Evolutionary conservation across 768 basidiomycete genomes (phyloP).

Genomic region (Leucocoprinus leucothites): DNA sequence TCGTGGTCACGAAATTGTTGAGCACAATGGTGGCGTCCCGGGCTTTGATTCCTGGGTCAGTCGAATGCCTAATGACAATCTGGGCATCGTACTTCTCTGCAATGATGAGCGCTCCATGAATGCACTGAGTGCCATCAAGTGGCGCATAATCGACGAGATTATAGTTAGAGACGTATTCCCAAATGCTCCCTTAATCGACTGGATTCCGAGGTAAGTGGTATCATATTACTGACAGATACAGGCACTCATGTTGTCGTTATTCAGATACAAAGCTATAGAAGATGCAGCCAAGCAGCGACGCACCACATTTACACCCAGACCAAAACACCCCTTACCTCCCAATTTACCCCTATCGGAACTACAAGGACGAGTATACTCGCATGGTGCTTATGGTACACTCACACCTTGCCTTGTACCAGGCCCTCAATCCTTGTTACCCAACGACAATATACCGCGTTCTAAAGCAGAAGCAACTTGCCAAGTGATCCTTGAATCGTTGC

Average conservation of each 20-base stretch:
- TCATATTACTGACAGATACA: too few relatives aligned
- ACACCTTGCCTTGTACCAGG: not conserved
- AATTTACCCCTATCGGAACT: not conserved
- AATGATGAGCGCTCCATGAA: slow-evolving; percentile 35
- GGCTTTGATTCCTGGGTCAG: slow-evolving; percentile 30
- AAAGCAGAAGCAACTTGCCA: not conserved
- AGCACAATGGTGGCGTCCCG: slow-evolving; percentile 40
- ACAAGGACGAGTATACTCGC: not conserved
- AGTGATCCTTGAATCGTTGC: not conserved
- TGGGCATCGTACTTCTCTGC: slow-evolving; percentile 35
- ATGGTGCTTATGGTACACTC: not conserved
- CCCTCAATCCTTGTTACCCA: too few relatives aligned
- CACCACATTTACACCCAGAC: not conserved
- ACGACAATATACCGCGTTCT: too few relatives aligned
- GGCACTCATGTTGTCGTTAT: slow-evolving; percentile 10
- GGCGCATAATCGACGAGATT: slow-evolving; percentile 32
- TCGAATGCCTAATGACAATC: slow-evolving; percentile 24
- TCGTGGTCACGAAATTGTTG: slow-evolving; percentile 37
- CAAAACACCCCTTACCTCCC: not conserved
- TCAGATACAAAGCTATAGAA: not conserved
- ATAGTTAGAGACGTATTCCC: slow-evolving; percentile 15
- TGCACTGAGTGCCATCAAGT: slow-evolving; percentile 34
- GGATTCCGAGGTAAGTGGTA: too few relatives aligned
- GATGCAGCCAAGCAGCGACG: not conserved
- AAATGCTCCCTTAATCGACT: slow-evolving; percentile 3